Conservation (phyloP, 257 asterid species). For the Nicotiana attenuata region DNA sequence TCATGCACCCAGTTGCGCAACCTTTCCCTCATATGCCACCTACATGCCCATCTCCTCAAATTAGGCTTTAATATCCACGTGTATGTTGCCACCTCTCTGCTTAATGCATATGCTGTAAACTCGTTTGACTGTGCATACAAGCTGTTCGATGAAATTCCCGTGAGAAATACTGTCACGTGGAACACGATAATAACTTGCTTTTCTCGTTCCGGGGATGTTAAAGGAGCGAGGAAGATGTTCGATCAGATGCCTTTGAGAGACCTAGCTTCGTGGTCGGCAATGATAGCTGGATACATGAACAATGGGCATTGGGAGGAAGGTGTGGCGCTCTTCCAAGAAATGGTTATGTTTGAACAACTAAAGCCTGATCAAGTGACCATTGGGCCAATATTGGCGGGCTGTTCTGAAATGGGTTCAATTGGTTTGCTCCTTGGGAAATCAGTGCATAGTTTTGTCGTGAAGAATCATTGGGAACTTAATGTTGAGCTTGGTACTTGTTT, state of each 20-base stretch:
- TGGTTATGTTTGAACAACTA: constrained; percentile 20
- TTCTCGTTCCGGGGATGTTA: no score
- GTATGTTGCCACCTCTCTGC: no score
- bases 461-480: constrained; percentile 46
- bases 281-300: constrained; percentile 41
- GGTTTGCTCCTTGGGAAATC: constrained; percentile 56
- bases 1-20: constrained; percentile 31
- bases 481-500: constrained; percentile 46
- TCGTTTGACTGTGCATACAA: no score
- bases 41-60: no score
- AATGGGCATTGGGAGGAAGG: constrained; percentile 33
- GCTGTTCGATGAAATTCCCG: no score
- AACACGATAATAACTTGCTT: no score
- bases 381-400: constrained; percentile 40
- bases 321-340: constrained; percentile 36
- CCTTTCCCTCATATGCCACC: no score
- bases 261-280: constrained; percentile 50
- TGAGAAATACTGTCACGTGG: no score
- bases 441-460: constrained; percentile 38
- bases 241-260: constrained; percentile 41
- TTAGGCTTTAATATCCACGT: no score
- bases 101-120: no score
- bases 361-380: constrained; percentile 46
- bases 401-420: constrained; percentile 40
- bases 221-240: constrained; percentile 17